Evolutionary conservation across 2,329 filamentous ascomycete species (phyloP).

Genomic region (Exophiala aquamarina): DNA sequence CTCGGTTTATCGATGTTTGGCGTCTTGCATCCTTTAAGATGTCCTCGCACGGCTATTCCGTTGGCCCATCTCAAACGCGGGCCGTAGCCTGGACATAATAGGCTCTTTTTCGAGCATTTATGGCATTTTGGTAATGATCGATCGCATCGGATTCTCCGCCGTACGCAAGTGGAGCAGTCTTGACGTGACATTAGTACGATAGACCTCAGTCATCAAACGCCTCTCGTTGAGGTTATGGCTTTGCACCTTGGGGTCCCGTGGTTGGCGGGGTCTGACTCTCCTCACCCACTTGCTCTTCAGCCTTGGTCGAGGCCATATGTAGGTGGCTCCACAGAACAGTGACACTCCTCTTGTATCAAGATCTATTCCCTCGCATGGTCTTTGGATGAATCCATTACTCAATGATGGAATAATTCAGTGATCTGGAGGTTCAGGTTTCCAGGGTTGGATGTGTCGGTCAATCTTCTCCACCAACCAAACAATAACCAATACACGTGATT

Average conservation of each 20-base stretch:
- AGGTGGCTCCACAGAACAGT: no score
- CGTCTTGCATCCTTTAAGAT: slow-evolving; percentile 25
- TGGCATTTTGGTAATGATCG: slow-evolving; percentile 27
- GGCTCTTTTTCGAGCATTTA: slow-evolving; percentile 30
- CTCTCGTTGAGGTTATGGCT: slow-evolving; percentile 2
- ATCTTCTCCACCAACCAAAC: no score
- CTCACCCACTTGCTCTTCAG: no score
- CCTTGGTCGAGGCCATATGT: no score
- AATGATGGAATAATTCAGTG: no score
- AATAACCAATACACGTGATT: no score
- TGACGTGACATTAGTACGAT: background rate
- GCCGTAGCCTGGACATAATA: slow-evolving; percentile 31
- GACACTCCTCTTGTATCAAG: no score
- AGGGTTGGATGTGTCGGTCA: no score
- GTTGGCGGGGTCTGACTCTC: slow-evolving; percentile 4
- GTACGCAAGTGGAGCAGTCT: slow-evolving; percentile 29
- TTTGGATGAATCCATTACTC: no score
- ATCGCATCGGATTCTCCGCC: slow-evolving; percentile 31
- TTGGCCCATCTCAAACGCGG: slow-evolving; percentile 29
- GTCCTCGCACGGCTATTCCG: slow-evolving; percentile 30
- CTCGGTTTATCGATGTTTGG: slow-evolving; percentile 17
- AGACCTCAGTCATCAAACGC: background rate
- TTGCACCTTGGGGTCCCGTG: slow-evolving; percentile 18
- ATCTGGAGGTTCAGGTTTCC: no score
- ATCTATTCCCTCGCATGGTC: no score